Evolutionary conservation across 768 basidiomycete genomes (phyloP), one percentile per base, ranked within the genome.

Genomic region (Lenzites betulinus): DNA sequence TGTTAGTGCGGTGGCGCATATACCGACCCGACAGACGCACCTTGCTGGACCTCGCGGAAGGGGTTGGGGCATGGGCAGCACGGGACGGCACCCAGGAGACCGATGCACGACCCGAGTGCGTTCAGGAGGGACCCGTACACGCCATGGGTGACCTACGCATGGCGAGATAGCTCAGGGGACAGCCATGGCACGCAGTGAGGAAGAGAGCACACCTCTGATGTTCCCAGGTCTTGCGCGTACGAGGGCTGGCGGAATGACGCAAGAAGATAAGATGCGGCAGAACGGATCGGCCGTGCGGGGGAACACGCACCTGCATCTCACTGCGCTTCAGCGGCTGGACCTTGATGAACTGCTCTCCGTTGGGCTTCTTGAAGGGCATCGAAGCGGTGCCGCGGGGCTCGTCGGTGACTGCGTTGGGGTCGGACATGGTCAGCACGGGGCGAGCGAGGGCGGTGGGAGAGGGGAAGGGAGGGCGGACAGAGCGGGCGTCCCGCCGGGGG

Each of bases 201-300:
- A 26, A 6, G 36, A 16, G 42, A 38, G 51, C 74, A 20, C 47
- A 85, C 83, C 70, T 86, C 86, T 7, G 72, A 76, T 26, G 83
- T 80, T 43, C 94, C 93, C 43, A 94, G 75, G 73, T 95, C 93
- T 75, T 98, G 94, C 2, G 94, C 86, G 73, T 98, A 97, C 0
- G 91, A 93, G 2, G 91, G 93, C 88, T 97, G 73, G 69, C 71
- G 73, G 28, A 25, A 46, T 50, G 53, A 51, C 43, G 56, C 59
- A 33, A 55, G 13, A 25, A 42, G 58, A 62, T 48, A 23, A 58
- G 46, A 57, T 57, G 47, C 35, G 49, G 51, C 25, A 50, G 47
- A 46, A 41, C 20, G 41, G 46, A 30, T 54, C 7, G 44, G 70
- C 67, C 35, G 25, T 16, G 58, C 18, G 53, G 38, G n/a, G 58